Base-by-base conservation (phyloP, 176 grass and related monocot genomes). In the Carex pumila region DNA sequence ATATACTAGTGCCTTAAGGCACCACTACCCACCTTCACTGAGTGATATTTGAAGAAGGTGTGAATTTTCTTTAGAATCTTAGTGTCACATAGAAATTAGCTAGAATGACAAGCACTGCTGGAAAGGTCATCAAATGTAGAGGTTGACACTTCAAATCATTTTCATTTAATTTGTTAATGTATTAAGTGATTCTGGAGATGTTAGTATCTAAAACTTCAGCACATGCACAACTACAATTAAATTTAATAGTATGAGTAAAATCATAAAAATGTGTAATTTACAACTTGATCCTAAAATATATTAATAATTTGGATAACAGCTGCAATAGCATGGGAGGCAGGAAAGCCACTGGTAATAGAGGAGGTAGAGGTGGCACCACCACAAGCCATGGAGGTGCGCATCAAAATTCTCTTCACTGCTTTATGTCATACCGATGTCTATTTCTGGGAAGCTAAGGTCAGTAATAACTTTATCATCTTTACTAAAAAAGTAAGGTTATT, bases 401-500 rank as follows among this genome's bases (percentile, higher is more conserved):
- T 94, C 84, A 97, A 90, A 85, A 94, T 97, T 81, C 91, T 97
- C 62, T 97, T 80, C 85, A 92, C 92, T 14, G 83, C 94, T 2
- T 87, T 97, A 62, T 97, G 94, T 79, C 94, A 97, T 79, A 97
- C 91, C 0, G 94, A 97, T 81, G 94, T 97, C 86, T 97, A 94
- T 90, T 97, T 97, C 90, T 97, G 94, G 94, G 90, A 97, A 67
- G 94, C 94, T 18, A 94, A 97, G 91, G 94, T 97, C 71, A 53
- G 45, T 74, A 50, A 11, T n/a, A 7, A 56, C 53, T 56, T 81
- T 15, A 30, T 31, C 53, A 17, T 25, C 50, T 59, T 81, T 43
- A 50, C 15, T 50, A 45, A 45, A 25, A 25, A 25, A 25, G 25
- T 25, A 25, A 25, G 25, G 25, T 25, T 25, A 25, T 25, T 25